Percentiles rank a stretch among this genome's conserved stretches.
phyloP scores from a whole-genome alignment of 805 yeast genomes.

The Candida ascalaphidarum region DNA sequence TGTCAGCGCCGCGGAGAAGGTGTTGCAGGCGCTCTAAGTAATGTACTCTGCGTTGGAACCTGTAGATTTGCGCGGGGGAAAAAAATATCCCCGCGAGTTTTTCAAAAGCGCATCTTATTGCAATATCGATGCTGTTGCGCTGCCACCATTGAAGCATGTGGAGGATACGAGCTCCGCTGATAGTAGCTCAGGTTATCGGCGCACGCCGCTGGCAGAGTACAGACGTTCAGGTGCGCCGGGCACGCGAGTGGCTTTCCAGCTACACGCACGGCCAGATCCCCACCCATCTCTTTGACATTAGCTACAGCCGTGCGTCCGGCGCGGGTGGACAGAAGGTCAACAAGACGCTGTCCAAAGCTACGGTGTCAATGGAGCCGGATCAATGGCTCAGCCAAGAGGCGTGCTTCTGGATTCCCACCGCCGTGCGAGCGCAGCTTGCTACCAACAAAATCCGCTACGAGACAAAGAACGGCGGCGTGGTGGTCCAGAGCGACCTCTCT shows the following conservation, averaged over 20 bases:
- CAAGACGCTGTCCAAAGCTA: constrained; percentile 62
- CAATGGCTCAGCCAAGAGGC: constrained; percentile 34
- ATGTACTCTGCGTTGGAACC: not conserved
- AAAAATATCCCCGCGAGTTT: too few relatives aligned
- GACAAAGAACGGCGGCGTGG: constrained; percentile 45
- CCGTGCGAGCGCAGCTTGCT: constrained; percentile 34
- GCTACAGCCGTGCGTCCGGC: constrained; percentile 60
- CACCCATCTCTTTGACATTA: constrained; percentile 29
- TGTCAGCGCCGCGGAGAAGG: constrained; percentile 40
- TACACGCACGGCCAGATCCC: constrained; percentile 33
- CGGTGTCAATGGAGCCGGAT: constrained; percentile 37
- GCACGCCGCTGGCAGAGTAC: too few relatives aligned
- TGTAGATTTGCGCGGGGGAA: too few relatives aligned
- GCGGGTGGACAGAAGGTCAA: constrained; percentile 89
- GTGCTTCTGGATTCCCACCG: constrained; percentile 52
- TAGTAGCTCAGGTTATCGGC: too few relatives aligned
- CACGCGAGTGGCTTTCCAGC: constrained; percentile 35
- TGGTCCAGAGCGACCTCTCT: constrained; percentile 52
- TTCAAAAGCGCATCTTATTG: too few relatives aligned
- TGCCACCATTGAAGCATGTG: too few relatives aligned
- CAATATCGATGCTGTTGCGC: too few relatives aligned
- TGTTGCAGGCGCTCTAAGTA: constrained; percentile 19
- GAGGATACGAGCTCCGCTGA: too few relatives aligned
- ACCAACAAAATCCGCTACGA: constrained; percentile 40
- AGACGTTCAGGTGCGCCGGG: too few relatives aligned